phyloP scores from a whole-genome alignment of 1,284 basidiomycete genomes.

The Trametes versicolor region DNA sequence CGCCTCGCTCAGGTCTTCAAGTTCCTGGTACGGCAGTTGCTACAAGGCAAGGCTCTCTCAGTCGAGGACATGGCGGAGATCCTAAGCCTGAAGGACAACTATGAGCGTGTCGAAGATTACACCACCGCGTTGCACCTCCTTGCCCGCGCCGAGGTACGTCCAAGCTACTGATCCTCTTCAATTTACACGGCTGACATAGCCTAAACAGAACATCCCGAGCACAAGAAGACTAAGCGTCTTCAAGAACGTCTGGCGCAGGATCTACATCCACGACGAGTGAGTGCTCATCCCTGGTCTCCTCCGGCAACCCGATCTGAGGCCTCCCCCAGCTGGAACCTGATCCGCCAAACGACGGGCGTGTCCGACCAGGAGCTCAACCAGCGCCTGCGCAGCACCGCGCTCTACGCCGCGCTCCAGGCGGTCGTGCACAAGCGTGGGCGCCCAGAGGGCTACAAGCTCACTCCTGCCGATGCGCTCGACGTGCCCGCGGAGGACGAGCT shows the following conservation, averaged over 20 bases:
- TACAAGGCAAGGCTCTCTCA: slow-evolving; percentile 74
- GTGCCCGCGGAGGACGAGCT: slow-evolving; percentile 68
- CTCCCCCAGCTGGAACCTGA: slow-evolving; percentile 71
- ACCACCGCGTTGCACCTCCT: slow-evolving; percentile 72
- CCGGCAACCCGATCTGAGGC: not conserved
- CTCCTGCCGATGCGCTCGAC: slow-evolving; percentile 62
- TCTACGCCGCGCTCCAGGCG: slow-evolving; percentile 68
- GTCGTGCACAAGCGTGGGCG: slow-evolving; percentile 55
- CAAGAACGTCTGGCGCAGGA: slow-evolving; percentile 84
- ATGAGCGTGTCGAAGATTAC: slow-evolving; percentile 62
- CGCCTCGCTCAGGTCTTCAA: slow-evolving; percentile 65
- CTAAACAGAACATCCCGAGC: slow-evolving; percentile 69
- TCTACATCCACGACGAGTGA: slow-evolving; percentile 90
- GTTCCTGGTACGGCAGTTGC: slow-evolving; percentile 66
- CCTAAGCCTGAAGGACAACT: slow-evolving; percentile 77
- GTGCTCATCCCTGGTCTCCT: slow-evolving; percentile 39
- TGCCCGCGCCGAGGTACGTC: slow-evolving; percentile 60
- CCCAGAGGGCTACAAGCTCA: slow-evolving; percentile 59
- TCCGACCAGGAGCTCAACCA: slow-evolving; percentile 77
- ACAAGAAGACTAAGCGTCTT: slow-evolving; percentile 75
- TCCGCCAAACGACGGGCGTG: slow-evolving; percentile 73
- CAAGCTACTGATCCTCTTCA: too few species aligned
- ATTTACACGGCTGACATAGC: not conserved
- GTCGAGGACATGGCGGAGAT: slow-evolving; percentile 78
- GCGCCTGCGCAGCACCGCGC: slow-evolving; percentile 73